Evolutionary conservation across 139 green algal species (phyloP), one percentile per base, ranked within the genome.

Genomic region (Chlorella sorokiniana): DNA sequence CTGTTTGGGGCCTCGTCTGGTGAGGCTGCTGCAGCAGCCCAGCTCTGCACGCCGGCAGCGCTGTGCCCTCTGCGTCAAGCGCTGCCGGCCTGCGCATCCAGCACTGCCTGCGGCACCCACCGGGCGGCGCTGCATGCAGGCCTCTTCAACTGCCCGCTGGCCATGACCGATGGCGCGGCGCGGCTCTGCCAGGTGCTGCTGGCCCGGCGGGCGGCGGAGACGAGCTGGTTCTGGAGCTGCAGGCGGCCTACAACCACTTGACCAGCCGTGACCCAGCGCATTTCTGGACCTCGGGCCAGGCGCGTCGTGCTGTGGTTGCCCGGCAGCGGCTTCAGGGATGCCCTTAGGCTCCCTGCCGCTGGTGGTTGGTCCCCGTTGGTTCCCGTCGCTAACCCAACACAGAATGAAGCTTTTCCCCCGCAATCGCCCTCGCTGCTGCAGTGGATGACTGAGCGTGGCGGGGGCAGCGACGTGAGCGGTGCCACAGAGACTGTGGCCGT

Each of bases 101-200:
- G 7, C 11, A 23, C n/a, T 27, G 16, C 31, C 63, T n/a, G 35
- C 10, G 6, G 9, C 31, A 41, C 31, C 11, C 9, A 27, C 63
- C 42, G 31, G 25, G 8, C 8, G 10, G 1, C 42, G 3, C 11
- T 44, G 31, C 63, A 33, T 38, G 45, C 51, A 64, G 79, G 79
- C 52, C 79, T 84, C 29, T 79, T 68, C 79, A 84, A 84, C 69
- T 84, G 79, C 79, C 79, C 79, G 0, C 41, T 84, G 69, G 79
- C 79, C 20, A 84, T 84, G 79, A 79, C 79, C 2, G 79, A 84
- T 41, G 79, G 79, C 23, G 79, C 79, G 1, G 79, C 79, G 0
- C 38, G 79, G 37, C 65, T 84, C 20, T 84, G 69, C 41, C 35
- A 79, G 79, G 18, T 74, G 37, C 48, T 61, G 73, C 48, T 61